These are phyloP conservation scores for Fusarium sp. DNA, from an alignment of 2,329 filamentous ascomycete genomes.

Conservation along the genomic window DNA sequence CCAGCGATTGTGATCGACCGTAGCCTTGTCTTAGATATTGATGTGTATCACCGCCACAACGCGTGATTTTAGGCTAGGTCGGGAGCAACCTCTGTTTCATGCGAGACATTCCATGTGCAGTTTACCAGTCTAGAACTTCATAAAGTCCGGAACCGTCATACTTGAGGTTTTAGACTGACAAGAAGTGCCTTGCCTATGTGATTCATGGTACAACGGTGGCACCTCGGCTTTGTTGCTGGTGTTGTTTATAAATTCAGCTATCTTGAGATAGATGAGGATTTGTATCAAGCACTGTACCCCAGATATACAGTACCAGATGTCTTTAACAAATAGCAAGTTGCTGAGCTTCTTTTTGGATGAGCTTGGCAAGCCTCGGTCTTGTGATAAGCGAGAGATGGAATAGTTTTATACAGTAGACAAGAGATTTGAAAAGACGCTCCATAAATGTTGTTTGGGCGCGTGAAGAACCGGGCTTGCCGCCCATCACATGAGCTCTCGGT, in stretches of 20 bases:
- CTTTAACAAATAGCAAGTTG: neutral
- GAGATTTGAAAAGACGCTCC: slow-evolving; percentile 13
- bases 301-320: neutral
- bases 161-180: slow-evolving; percentile 1
- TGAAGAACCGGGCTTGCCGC: slow-evolving; percentile 34
- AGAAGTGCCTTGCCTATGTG: slow-evolving; percentile 12
- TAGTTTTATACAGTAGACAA: neutral
- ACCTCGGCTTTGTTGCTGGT: slow-evolving; percentile 8
- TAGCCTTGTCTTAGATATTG: neutral
- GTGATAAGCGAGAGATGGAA: neutral
- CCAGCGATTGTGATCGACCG: slow-evolving; percentile 11
- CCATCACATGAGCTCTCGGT: slow-evolving; percentile 33
- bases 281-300: neutral
- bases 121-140: slow-evolving; percentile 12
- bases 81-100: slow-evolving; percentile 16
- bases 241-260: slow-evolving; percentile 2
- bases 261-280: neutral
- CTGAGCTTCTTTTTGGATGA: neutral
- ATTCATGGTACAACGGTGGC: slow-evolving; percentile 2
- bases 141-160: slow-evolving; percentile 28
- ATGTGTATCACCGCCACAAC: slow-evolving; percentile 1
- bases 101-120: slow-evolving; percentile 7
- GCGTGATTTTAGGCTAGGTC: slow-evolving; percentile 6
- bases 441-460: neutral
- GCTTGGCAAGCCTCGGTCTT: neutral